Conservation (phyloP, 2,329 filamentous ascomycete species). For the Raffaelea albimanens region DNA sequence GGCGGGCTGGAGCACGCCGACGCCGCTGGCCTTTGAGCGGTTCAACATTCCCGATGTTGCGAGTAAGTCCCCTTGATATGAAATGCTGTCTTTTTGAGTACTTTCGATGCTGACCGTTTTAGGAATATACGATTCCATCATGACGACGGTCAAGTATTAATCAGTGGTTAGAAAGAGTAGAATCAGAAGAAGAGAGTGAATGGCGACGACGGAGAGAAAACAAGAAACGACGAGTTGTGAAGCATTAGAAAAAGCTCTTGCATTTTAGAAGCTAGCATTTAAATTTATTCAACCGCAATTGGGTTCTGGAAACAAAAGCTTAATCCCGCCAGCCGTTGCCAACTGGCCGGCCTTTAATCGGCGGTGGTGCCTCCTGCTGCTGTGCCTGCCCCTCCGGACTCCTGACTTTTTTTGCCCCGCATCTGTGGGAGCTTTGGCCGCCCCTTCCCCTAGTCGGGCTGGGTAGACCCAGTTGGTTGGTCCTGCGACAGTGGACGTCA, state of each 20-base stretch:
- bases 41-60: slow-evolving; percentile 79
- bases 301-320: not conserved
- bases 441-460: no score
- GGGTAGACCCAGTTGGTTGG: no score
- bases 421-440: slow-evolving; percentile 2
- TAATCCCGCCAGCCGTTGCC: not conserved
- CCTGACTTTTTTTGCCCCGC: slow-evolving; percentile 5
- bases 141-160: slow-evolving; percentile 55
- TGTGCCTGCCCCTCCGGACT: not conserved
- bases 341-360: no score
- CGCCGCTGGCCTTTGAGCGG: slow-evolving; percentile 68
- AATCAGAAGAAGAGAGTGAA: not conserved
- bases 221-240: not conserved
- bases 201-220: not conserved
- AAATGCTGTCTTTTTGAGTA: not conserved
- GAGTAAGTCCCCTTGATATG: slow-evolving; percentile 45
- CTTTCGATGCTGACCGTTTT: not conserved
- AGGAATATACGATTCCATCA: slow-evolving; percentile 67
- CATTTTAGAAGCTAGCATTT: no score
- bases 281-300: no score
- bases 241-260: no score
- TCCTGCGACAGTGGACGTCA: no score
- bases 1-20: slow-evolving; percentile 83
- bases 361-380: no score
- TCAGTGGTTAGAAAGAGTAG: not conserved